These are phyloP conservation scores for Rasamsonia emersonii DNA, from an alignment of 2,329 filamentous ascomycete genomes.

Conservation along the genomic window DNA sequence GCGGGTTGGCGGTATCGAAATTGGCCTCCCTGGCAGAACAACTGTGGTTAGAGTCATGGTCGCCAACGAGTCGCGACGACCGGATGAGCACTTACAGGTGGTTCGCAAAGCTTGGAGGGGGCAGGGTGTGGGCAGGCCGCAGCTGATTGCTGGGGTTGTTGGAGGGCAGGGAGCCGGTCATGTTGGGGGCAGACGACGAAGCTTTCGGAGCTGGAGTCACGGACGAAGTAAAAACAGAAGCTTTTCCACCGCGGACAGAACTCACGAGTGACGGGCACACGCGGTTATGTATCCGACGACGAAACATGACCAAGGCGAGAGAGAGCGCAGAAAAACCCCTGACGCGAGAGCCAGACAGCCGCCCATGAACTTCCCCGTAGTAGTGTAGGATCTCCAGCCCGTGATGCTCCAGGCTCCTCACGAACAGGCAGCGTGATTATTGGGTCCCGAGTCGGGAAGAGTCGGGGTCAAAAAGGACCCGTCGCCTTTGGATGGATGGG, in stretches of 20 bases:
- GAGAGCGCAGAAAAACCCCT: too few species aligned
- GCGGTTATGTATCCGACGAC: too few species aligned
- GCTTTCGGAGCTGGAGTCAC: conserved; percentile 7
- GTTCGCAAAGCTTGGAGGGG: conserved; percentile 4
- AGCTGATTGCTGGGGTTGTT: conserved; percentile 6
- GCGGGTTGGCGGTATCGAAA: conserved; percentile 42
- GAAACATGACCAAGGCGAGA: too few species aligned
- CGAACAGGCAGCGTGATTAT: conserved; percentile 14
- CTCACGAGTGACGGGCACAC: too few species aligned
- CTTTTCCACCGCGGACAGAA: not conserved
- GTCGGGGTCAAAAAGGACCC: conserved; percentile 15
- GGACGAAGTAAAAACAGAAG: conserved; percentile 6
- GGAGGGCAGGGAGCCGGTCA: conserved; percentile 3
- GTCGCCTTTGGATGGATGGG: conserved; percentile 11
- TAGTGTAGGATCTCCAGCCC: too few species aligned
- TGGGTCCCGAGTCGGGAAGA: conserved; percentile 21
- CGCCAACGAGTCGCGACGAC: too few species aligned
- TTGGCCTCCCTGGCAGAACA: conserved; percentile 35
- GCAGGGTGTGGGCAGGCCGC: conserved; percentile 6
- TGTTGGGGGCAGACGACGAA: conserved; percentile 3
- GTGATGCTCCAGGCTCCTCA: too few species aligned
- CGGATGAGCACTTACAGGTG: conserved; percentile 7
- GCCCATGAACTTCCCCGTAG: too few species aligned
- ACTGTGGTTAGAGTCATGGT: too few species aligned
- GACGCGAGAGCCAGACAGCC: too few species aligned